Percentiles rank a stretch among this genome's conserved stretches.
Evolutionary conservation across 106 monocot genomes (phyloP).

Genomic region (Vanilla planifolia): DNA sequence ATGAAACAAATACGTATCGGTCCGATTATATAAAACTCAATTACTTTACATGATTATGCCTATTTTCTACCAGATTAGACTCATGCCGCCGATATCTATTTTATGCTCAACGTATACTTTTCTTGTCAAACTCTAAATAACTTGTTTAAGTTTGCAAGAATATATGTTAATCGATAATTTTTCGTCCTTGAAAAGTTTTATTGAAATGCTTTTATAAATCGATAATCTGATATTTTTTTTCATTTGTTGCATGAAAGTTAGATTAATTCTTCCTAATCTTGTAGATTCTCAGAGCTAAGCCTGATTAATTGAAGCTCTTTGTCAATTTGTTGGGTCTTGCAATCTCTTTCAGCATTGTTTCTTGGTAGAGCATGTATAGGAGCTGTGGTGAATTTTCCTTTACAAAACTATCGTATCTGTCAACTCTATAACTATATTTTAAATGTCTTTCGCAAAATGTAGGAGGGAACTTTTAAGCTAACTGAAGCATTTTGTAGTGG

Average conservation of each 20-base stretch:
- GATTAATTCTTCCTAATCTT: background rate
- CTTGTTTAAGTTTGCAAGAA: too few species aligned
- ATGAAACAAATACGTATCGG: too few species aligned
- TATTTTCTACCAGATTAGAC: too few species aligned
- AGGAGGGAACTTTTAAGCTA: constrained; percentile 63
- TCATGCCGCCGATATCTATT: too few species aligned
- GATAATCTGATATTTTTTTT: background rate
- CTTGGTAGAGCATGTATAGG: constrained; percentile 66
- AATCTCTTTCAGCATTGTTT: constrained; percentile 56
- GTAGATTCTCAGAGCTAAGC: constrained; percentile 87
- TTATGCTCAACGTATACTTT: too few species aligned
- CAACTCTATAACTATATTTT: background rate
- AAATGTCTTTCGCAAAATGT: constrained; percentile 2
- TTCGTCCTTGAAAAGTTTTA: constrained; percentile 60
- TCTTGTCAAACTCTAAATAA: too few species aligned
- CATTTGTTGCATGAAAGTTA: background rate
- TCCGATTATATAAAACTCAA: too few species aligned
- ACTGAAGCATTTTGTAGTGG: constrained; percentile 46
- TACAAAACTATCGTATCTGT: background rate
- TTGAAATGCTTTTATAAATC: constrained; percentile 1
- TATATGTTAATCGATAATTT: too few species aligned
- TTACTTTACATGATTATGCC: too few species aligned
- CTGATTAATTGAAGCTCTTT: constrained; percentile 56
- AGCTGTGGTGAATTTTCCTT: constrained; percentile 35
- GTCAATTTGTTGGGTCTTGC: constrained; percentile 49